Conservation (phyloP, 352 stramenopile genomes). For the Phytophthora hybrid region DNA sequence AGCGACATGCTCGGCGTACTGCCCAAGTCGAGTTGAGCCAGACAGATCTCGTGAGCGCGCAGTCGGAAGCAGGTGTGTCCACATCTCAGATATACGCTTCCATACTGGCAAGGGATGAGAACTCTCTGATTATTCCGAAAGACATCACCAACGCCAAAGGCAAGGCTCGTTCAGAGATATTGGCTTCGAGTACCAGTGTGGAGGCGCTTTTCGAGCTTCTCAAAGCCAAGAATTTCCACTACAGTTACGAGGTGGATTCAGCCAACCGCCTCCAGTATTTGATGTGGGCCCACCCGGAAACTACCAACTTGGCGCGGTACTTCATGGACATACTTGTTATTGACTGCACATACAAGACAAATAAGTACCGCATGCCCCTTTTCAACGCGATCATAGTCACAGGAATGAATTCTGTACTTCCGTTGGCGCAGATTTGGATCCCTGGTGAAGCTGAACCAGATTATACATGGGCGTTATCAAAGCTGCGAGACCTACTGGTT, state of each 20-base stretch:
- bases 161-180: too few relatives aligned
- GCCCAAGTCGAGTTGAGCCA: background rate
- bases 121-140: background rate
- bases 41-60: background rate
- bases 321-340: too few relatives aligned
- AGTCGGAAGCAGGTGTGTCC: background rate
- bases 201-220: too few relatives aligned
- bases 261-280: too few relatives aligned
- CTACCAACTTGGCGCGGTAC: too few relatives aligned
- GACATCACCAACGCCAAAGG: too few relatives aligned
- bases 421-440: background rate
- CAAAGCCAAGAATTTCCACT: too few relatives aligned
- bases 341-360: too few relatives aligned
- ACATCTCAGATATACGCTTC: constrained; percentile 15
- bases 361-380: too few relatives aligned
- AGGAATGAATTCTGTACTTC: background rate
- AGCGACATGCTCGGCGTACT: background rate
- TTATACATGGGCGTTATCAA: background rate
- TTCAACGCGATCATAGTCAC: constrained; percentile 5
- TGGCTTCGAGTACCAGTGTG: too few relatives aligned
- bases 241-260: too few relatives aligned
- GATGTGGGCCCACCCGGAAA: too few relatives aligned
- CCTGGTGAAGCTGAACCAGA: background rate
- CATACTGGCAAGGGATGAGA: background rate
- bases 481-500: background rate